Evolutionary conservation across 2,329 filamentous ascomycete genomes (phyloP).

Genomic region (Escovopsis sp.): DNA sequence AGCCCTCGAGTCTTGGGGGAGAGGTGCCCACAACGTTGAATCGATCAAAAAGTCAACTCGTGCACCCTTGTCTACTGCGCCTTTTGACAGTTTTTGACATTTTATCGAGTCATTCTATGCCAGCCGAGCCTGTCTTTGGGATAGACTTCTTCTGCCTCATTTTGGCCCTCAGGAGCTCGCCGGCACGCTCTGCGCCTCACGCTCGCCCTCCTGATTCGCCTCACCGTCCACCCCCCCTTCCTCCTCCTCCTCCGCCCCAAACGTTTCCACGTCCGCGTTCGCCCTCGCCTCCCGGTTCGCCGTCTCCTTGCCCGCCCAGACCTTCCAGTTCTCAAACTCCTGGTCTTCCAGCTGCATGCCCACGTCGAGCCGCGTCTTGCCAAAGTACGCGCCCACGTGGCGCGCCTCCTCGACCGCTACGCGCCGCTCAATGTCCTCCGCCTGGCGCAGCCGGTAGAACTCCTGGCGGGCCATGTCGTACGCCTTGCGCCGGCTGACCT

Average conservation of each 20-base stretch:
- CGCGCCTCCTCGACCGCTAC: conserved; percentile 79
- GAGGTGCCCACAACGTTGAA: neutral
- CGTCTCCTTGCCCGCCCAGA: conserved; percentile 48
- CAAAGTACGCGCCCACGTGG: conserved; percentile 78
- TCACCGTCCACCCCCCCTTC: conserved; percentile 13
- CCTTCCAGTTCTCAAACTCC: conserved; percentile 72
- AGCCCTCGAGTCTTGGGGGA: neutral
- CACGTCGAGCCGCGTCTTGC: conserved; percentile 58
- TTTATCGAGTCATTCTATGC: conserved; percentile 10
- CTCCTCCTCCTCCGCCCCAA: conserved; percentile 22
- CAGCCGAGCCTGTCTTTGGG: neutral
- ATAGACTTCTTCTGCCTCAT: neutral
- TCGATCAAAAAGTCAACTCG: neutral
- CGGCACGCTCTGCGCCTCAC: conserved; percentile 5
- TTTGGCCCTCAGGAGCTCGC: neutral
- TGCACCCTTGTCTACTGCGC: no score
- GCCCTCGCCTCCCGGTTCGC: conserved; percentile 24
- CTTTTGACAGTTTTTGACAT: neutral
- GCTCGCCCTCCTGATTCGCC: conserved; percentile 9
- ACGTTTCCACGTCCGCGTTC: conserved; percentile 28
- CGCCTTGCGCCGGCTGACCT: conserved; percentile 49
- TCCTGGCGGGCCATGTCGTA: conserved; percentile 83
- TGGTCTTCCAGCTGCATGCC: conserved; percentile 71
- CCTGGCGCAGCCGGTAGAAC: conserved; percentile 74
- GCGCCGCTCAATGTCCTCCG: conserved; percentile 67